phyloP scores from a whole-genome alignment of 2,329 filamentous ascomycete genomes.

The Sporothrix luriei region DNA sequence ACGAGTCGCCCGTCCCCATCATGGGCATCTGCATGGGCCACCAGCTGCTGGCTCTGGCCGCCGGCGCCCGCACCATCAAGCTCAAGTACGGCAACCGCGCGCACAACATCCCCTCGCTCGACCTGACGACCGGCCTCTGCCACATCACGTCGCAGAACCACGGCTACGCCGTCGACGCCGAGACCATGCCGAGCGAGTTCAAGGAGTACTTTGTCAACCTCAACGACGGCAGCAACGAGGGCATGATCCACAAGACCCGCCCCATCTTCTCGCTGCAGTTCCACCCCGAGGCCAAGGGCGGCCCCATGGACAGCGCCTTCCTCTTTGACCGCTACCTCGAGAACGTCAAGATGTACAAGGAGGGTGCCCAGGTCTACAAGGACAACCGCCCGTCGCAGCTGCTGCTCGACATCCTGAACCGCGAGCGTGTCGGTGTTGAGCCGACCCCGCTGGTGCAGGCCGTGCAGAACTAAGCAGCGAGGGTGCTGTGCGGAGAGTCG shows the following conservation, averaged over 20 bases:
- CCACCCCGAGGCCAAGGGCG: constrained; percentile 97
- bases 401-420: constrained; percentile 85
- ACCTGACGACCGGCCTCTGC: constrained; percentile 93
- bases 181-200: constrained; percentile 81
- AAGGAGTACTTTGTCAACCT: constrained; percentile 99
- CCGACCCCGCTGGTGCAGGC: constrained; percentile 60
- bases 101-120: constrained; percentile 95
- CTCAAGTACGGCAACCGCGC: constrained; percentile 99
- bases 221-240: constrained; percentile 97
- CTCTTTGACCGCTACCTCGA: constrained; percentile 96
- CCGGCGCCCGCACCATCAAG: constrained; percentile 89
- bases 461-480: constrained; percentile 27
- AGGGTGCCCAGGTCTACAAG: constrained; percentile 74
- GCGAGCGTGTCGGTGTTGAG: constrained; percentile 91
- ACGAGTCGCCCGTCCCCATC: constrained; percentile 84
- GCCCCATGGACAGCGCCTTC: constrained; percentile 92
- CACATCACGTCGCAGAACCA: constrained; percentile 99
- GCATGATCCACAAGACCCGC: constrained; percentile 91
- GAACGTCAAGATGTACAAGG: constrained; percentile 87
- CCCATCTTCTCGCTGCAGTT: constrained; percentile 99
- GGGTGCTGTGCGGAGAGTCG: background rate
- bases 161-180: constrained; percentile 89
- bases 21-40: constrained; percentile 99
- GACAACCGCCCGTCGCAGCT: constrained; percentile 87
- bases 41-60: constrained; percentile 88